A percentile compares a stretch with the other conserved stretches of the same genome.
Evolutionary conservation across 176 grass and related monocot genomes (phyloP).

Genomic region (Eragrostis nindensis): DNA sequence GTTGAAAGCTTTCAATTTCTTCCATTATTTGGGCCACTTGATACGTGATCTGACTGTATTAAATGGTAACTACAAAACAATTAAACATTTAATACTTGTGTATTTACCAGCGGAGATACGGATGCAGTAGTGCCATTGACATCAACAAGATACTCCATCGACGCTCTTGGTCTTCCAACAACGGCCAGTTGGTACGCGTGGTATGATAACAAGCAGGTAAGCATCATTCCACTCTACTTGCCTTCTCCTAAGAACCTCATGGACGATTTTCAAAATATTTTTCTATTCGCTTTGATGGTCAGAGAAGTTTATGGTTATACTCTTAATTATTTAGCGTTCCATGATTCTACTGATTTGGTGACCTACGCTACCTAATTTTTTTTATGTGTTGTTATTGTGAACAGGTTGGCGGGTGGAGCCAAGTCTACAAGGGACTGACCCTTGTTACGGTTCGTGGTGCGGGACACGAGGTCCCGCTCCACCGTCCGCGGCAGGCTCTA

Average conservation of each 20-base stretch:
- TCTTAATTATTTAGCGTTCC: too few relatives aligned
- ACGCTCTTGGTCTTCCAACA: slow-evolving; percentile 63
- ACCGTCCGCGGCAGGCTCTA: slow-evolving; percentile 30
- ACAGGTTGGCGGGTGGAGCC: slow-evolving; percentile 37
- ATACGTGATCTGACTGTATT: too few relatives aligned
- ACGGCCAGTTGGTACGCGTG: slow-evolving; percentile 64
- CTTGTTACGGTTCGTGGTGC: too few relatives aligned
- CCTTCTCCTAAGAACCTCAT: neutral
- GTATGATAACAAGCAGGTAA: slow-evolving; percentile 62
- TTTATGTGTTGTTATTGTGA: neutral
- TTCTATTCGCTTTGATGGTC: too few relatives aligned
- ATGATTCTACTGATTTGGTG: too few relatives aligned
- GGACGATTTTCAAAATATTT: neutral
- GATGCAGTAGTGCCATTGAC: slow-evolving; percentile 75
- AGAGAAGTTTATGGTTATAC: neutral
- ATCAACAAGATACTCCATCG: slow-evolving; percentile 78
- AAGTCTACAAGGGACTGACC: too few relatives aligned
- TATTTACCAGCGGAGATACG: slow-evolving; percentile 72
- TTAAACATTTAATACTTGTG: neutral
- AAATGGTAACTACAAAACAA: too few relatives aligned
- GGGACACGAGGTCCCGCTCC: slow-evolving; percentile 37
- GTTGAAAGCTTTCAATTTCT: too few relatives aligned
- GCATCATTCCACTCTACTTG: slow-evolving; percentile 1
- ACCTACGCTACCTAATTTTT: too few relatives aligned
- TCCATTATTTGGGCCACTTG: too few relatives aligned